Base-by-base conservation (phyloP, 805 yeast species). In the Clavispora vitiphila region DNA sequence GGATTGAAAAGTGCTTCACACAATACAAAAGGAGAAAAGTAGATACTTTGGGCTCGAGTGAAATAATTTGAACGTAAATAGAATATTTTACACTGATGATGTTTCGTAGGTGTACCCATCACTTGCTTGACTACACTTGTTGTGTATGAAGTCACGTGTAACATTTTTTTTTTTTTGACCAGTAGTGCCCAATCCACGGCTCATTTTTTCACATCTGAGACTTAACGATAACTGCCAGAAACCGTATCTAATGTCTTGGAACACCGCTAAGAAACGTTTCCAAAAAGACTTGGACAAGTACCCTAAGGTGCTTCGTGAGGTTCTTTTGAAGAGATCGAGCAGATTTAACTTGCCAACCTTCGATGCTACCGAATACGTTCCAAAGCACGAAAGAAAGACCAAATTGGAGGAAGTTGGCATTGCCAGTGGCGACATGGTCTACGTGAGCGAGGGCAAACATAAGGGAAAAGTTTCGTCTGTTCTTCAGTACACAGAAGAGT, bases 391-490 rank as follows among this genome's bases (percentile, higher is more conserved):
- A 37, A 56, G 60, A 47, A 73, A 72, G 51, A 65, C 68, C 12
- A 71, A 65, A 34, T 67, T 76, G 25, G 69, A 70, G 45, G 74
- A 83, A 35, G 74, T 84, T 69, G 81, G 78, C 36, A 80, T 78
- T 49, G 69, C 81, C 35, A 79, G 78, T 18, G 95, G 95, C 16
- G 96, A 87, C 63, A 69, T 83, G 46, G 95, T 86, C 2, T 76
- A 87, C 57, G 71, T 88, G 20, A 69, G 78, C 21, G 74, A 72
- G 39, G 97, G 97, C 15, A 71, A 74, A 36, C 74, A 77, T 55
- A 78, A 78, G 55, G 96, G 96, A n/a, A 80, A 77, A 21, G 72
- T 89, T 11, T 80, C 91, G 8, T 77, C 77, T 41, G 76, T 91
- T 9, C 71, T 75, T 45, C 77, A 78, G 44, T 78, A 80, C 47